Evolutionary conservation across 495 filamentous ascomycete species (phyloP).

Genomic region (Aspergillus baeticus): DNA sequence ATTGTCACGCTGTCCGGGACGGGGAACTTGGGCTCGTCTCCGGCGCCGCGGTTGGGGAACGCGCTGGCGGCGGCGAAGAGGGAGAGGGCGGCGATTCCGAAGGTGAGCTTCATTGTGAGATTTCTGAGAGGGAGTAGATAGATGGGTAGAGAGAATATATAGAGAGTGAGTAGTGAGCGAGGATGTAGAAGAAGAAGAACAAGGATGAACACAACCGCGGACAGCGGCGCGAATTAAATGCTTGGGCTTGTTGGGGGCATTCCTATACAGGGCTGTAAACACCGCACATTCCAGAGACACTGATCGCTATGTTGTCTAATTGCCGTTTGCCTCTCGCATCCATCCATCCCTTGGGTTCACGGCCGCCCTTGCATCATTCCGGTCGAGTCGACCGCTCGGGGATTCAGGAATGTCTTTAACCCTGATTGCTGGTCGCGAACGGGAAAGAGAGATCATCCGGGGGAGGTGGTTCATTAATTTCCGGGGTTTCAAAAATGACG

Average conservation of each 20-base stretch:
- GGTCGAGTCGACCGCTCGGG: too few relatives aligned
- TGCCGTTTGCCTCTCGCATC: not conserved
- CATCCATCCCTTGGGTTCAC: too few relatives aligned
- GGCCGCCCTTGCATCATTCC: too few relatives aligned
- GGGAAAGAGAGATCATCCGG: too few relatives aligned
- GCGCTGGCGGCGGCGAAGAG: constrained; percentile 5
- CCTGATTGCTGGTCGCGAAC: too few relatives aligned
- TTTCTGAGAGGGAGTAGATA: not conserved
- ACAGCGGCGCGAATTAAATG: not conserved
- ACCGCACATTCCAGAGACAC: not conserved
- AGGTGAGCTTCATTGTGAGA: constrained; percentile 16
- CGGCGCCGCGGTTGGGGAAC: not conserved
- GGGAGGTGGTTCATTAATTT: too few relatives aligned
- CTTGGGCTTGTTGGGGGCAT: not conserved
- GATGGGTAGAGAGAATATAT: not conserved
- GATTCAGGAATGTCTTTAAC: too few relatives aligned
- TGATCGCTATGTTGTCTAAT: not conserved
- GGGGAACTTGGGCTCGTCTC: constrained; percentile 25
- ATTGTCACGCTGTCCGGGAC: constrained; percentile 44
- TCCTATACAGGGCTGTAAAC: not conserved
- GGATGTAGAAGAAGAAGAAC: not conserved
- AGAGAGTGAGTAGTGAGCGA: not conserved
- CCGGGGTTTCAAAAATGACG: too few relatives aligned
- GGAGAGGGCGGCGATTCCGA: constrained; percentile 6
- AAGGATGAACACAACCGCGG: not conserved